These are phyloP conservation scores for Ophiostoma pallidulum DNA, from an alignment of 2,329 filamentous ascomycete genomes.

Conservation along the genomic window DNA sequence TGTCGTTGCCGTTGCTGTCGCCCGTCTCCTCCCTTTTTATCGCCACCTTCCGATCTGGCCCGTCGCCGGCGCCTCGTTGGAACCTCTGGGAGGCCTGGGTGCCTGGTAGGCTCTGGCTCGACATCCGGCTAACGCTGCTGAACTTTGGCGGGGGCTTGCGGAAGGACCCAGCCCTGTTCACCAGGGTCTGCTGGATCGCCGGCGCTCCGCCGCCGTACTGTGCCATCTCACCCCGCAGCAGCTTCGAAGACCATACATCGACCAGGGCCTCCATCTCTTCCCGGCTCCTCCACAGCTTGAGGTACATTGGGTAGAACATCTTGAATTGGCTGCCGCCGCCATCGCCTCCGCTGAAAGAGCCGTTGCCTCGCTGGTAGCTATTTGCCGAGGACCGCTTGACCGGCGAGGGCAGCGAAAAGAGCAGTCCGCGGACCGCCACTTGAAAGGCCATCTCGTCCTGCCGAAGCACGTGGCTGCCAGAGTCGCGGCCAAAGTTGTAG, in stretches of 20 bases:
- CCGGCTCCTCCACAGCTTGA: conserved; percentile 72
- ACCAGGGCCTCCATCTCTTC: conserved; percentile 73
- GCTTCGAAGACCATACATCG: conserved; percentile 55
- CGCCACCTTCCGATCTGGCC: neutral
- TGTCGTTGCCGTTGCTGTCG: neutral
- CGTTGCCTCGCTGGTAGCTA: conserved; percentile 20
- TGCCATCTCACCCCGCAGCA: conserved; percentile 50
- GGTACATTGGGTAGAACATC: conserved; percentile 84
- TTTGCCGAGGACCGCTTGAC: conserved; percentile 62
- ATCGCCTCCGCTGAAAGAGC: neutral
- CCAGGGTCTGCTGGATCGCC: conserved; percentile 28
- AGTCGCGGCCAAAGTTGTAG: conserved; percentile 39
- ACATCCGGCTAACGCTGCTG: conserved; percentile 12
- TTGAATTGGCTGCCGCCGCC: conserved; percentile 56
- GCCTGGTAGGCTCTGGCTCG: neutral
- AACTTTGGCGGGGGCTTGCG: conserved; percentile 29
- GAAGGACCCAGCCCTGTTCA: conserved; percentile 40
- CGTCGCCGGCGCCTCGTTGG: neutral
- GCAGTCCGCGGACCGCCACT: conserved; percentile 72
- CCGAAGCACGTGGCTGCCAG: conserved; percentile 63
- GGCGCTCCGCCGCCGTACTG: conserved; percentile 26
- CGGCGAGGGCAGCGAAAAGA: conserved; percentile 77
- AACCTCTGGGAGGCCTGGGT: neutral
- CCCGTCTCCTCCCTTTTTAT: conserved; percentile 1
- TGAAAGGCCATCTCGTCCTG: conserved; percentile 95